Conservation (phyloP, 306 rosid species). For the Castanea mollissima region DNA sequence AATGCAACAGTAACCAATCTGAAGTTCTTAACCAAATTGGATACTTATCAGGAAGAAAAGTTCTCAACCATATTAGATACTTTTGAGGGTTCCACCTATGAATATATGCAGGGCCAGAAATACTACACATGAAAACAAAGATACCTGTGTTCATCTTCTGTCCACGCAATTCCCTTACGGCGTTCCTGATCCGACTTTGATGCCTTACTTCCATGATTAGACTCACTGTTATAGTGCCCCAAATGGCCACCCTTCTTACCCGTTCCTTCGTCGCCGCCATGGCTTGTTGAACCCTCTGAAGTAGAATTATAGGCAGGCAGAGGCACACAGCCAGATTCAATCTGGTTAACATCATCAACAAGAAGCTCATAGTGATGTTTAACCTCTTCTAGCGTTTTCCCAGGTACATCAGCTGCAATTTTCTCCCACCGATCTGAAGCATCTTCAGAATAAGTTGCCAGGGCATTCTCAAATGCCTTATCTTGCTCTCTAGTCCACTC, state of each 20-base stretch:
- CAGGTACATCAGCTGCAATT: constrained; percentile 76
- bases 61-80: background rate
- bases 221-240: constrained; percentile 48
- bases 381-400: constrained; percentile 75
- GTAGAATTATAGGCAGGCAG: constrained; percentile 79
- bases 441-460: constrained; percentile 73
- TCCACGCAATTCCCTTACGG: constrained; percentile 98
- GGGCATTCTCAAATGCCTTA: constrained; percentile 85
- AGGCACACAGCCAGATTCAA: constrained; percentile 88
- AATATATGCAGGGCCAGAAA: constrained; percentile 11
- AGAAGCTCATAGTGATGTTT: constrained; percentile 76
- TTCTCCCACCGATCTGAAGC: constrained; percentile 85
- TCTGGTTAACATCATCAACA: constrained; percentile 71
- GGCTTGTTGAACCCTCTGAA: constrained; percentile 72
- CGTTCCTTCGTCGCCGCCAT: constrained; percentile 72
- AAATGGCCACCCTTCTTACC: constrained; percentile 58
- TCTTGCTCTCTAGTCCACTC: constrained; percentile 90
- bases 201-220: constrained; percentile 77
- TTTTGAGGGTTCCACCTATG: constrained; percentile 12
- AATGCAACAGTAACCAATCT: constrained; percentile 22
- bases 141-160: constrained; percentile 97
- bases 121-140: constrained; percentile 12
- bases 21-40: background rate
- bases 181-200: constrained; percentile 95
- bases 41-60: background rate